Evolutionary conservation across 2,329 filamentous ascomycete genomes (phyloP), one percentile per base, ranked within the genome.

Genomic region (Fusarium beomiforme): DNA sequence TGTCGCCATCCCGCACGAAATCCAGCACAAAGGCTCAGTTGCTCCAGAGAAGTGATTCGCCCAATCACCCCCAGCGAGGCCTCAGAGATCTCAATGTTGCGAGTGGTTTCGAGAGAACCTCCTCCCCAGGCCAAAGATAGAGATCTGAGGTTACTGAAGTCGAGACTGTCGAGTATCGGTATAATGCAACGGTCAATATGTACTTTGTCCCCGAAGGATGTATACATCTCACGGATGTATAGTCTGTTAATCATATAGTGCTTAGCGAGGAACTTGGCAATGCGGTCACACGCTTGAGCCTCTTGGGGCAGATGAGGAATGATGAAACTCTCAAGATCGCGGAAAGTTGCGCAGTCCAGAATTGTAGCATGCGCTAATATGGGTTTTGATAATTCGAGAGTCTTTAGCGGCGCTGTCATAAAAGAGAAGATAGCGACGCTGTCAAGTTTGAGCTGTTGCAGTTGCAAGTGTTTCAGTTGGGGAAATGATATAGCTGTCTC

Each of bases 61-160:
- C 50, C 59, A n/a, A 74, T 41, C 11, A 23, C 26, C 5, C 10
- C 31, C 1, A 73, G 49, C 3, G 65, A 51, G 6, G 14, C 16
- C 14, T 37, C 16, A 0, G 69, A 41, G 17, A 74, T 68, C 3
- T 29, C 13, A 19, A 33, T 26, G 5, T 14, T 13, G 31, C 29
- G 29, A 29, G 29, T 3, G 8, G 3, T 10, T 29, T 7, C 2
- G 11, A 10, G 29, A 29, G 16, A 31, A 12, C 24, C 17, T 36
- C 14, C 29, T 16, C 62, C 67, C 64, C 68, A 70, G 31, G 42
- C 57, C 21, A 71, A 21, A 19, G 54, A 61, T n/a, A 74, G 21
- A 8, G 50, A 71, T 11, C 26, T 24, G 19, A 74, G 56, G 9
- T 67, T 59, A 5, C 33, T 41, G 13, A 67, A 70, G 1, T 24